Percentiles rank a stretch among this genome's conserved stretches.
Conservation (phyloP, 345 rosid species). For the Pistacia vera region DNA sequence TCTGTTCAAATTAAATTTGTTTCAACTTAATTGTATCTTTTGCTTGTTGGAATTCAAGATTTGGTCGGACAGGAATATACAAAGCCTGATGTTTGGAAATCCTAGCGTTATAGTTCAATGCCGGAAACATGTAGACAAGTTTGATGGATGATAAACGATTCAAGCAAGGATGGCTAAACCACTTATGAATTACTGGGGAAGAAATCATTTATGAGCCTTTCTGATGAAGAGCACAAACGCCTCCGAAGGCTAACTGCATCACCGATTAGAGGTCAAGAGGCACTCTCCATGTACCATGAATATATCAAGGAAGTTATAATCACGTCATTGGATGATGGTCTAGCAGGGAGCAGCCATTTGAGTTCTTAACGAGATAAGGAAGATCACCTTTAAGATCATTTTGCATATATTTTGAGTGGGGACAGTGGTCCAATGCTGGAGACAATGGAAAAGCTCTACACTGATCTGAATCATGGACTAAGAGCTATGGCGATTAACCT, state of each 20-base stretch:
- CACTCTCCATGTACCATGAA: constrained; percentile 28
- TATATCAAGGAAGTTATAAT: constrained; percentile 25
- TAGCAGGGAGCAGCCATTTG: background rate
- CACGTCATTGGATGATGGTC: background rate
- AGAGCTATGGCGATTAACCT: constrained; percentile 44
- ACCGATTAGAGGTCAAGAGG: constrained; percentile 40
- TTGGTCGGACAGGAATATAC: constrained; percentile 37
- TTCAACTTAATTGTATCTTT: no score
- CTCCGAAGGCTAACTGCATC: constrained; percentile 37
- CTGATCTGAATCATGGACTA: constrained; percentile 27
- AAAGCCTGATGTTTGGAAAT: constrained; percentile 40
- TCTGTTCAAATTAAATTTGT: background rate
- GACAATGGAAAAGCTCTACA: constrained; percentile 6
- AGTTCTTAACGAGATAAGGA: constrained; percentile 7
- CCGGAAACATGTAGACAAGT: constrained; percentile 41
- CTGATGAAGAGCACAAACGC: constrained; percentile 41
- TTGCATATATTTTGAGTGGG: background rate
- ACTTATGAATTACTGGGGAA: constrained; percentile 34
- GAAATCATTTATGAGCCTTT: constrained; percentile 34
- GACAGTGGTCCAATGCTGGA: background rate
- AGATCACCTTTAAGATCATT: background rate
- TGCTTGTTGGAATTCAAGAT: constrained; percentile 25
- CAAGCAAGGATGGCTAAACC: constrained; percentile 35
- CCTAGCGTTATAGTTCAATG: constrained; percentile 39
- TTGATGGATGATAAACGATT: constrained; percentile 40